Base-by-base conservation (phyloP, 2,329 filamentous ascomycete species). In the Stachybotrys echinatus region DNA sequence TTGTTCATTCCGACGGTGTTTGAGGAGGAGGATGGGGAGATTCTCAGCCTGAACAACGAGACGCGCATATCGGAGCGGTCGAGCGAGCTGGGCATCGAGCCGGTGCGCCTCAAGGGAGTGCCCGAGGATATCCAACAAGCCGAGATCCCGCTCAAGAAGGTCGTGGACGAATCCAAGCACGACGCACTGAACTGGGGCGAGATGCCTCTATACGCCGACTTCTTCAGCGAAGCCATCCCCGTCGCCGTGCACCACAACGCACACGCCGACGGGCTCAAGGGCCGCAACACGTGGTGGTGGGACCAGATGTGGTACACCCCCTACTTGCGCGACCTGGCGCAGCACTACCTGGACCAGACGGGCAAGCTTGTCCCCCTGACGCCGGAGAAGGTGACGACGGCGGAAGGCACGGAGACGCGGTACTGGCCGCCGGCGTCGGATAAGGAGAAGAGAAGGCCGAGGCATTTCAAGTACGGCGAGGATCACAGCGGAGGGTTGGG, bases 261-360 rank as follows among this genome's bases (percentile, higher is more conserved):
- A 0, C 51, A 54, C n/a, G 50, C 46, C 0, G 53, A 50, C 2
- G 52, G 53, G 3, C 43, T 47, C 1, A 54, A 60, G 47, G 47
- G 48, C 2, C 52, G 57, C 1, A 47, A 54, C 3, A 42, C 38
- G 6, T 45, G 48, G 12, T 58, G 54, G 57, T 57, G 57, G 55
- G 43, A 56, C 27, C 43, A 44, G 7, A 60, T 53, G 1, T 60
- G 56, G 59, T 58, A 48, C 42, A 60, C 60, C 39, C 57, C 59
- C 6, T 52, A 60, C 17, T 45, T 60, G 37, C 54, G 58, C 12
- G 52, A 50, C n/a, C 54, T 61, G 1, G 12, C 60, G 20, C 50
- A 60, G 44, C 44, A 46, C 34, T 55, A 60, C 19, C 12, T 48
- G 7, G 23, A 50, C 49, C 48, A 23, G 45, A 12, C 20, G 10